Evolutionary conservation across 768 basidiomycete genomes (phyloP), one percentile per base, ranked within the genome.

Genomic region (Lactarius trivialis): DNA sequence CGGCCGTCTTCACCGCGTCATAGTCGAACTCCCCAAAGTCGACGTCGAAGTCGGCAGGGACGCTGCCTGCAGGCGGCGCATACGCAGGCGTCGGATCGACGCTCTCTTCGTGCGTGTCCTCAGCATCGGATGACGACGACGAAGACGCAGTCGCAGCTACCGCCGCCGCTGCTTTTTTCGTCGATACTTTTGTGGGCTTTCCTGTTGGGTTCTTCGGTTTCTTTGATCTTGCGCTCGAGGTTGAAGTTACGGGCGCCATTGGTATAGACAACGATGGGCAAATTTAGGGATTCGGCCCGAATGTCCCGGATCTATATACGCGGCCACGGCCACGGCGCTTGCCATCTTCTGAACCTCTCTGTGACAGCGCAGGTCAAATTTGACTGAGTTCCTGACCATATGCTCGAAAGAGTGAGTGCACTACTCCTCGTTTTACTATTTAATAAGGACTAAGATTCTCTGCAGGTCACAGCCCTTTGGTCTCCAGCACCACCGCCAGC

Each of bases 401-500:
- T 64, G 63, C 50, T 64, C 4, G 63, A 64, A 19, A 60, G 33
- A 39, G 63, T 64, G 11, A 60, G 63, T 48, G 4, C 32, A 36
- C 53, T 34, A 15, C 30, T 8, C 3, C 21, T 6, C 45, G 11
- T 21, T 3, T n/a, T 43, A 3, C 53, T 21, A 19, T 32, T 53
- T n/a, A 8, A 21, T 28, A 15, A 36, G 11, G 1, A 21, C 26
- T 4, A 17, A 7, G 12, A 19, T 15, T 3, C 21, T n/a, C 14
- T 11, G 33, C 33, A 60, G 66, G 11, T 67, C 58, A 67, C 64
- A 8, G 60, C 66, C 32, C 60, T 67, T n/a, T 88, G 84, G 84
- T 82, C 83, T 26, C 73, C 79, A 8, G 30, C 73, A 21, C 58
- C 75, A 4, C 43, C 68, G 14, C 59, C 68, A 37, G 78, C 81